Base-by-base conservation (phyloP, 495 filamentous ascomycete species). In the Viridothelium virens region DNA sequence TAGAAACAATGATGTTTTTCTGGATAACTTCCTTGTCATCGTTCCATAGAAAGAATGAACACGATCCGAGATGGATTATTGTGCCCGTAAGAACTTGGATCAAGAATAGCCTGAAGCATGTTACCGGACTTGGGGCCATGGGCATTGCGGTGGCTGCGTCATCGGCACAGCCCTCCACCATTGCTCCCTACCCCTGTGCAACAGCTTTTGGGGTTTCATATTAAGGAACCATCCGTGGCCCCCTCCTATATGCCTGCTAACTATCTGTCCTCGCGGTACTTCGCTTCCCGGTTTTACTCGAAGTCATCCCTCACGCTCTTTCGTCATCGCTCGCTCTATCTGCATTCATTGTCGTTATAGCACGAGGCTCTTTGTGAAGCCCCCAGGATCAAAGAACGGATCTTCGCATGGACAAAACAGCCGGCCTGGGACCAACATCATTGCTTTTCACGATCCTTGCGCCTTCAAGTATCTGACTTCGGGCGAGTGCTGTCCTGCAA, bases 311-410 rank as follows among this genome's bases (percentile, higher is more conserved):
- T 59, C 31, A 34, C 25, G 53, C 53, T 59, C 53, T 59, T 59
- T 59, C 53, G 53, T 59, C 53, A 59, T 59, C 53, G 53, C 53
- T 59, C 25, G 25, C 36, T 59, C n/a, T 16, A 0, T 53, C 53
- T 36, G 25, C 25, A 25, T 31, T 59, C 53, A 5, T 59, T 59
- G 25, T 59, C 53, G 25, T 59, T 31, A 59, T 31, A 36, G 25
- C 53, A 34, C 53, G 5, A 3, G 18, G 53, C 31, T 36, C n/a
- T 7, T 36, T 33, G 18, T 33, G 11, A 59, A 59, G 25, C 25
- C 31, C 25, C 25, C 10, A 18, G 14, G 48, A 18, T 53, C 16
- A 46, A 18, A 53, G 10, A 53, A 53, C 5, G 48, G 16, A 34
- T 36, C 53, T 59, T 59, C 18, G 14, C 18, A 31, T 36, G 31